A percentile compares a stretch with the other conserved stretches of the same genome.
phyloP scores from a whole-genome alignment of 495 filamentous ascomycete species.

The Neurospora sp. region DNA sequence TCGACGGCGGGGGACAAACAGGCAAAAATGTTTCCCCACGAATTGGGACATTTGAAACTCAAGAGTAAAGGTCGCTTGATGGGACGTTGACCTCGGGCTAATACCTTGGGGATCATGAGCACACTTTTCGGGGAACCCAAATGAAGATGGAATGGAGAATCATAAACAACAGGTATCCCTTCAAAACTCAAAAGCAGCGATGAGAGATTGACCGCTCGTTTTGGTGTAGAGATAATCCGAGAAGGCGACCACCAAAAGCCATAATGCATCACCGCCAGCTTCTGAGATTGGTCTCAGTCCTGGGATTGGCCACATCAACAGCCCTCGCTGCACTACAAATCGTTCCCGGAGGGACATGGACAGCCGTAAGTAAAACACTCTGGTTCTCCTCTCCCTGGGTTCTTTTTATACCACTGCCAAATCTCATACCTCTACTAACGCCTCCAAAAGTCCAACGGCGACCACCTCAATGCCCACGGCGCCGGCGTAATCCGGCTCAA shows the following conservation, averaged over 20 bases:
- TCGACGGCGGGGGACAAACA: background rate
- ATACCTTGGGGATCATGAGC: background rate
- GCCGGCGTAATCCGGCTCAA: slow-evolving; percentile 45
- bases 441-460: slow-evolving; percentile 29
- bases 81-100: background rate
- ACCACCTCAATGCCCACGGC: slow-evolving; percentile 55
- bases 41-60: background rate
- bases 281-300: background rate
- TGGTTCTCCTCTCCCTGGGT: background rate
- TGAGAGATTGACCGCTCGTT: background rate
- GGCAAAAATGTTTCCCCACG: background rate
- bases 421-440: background rate
- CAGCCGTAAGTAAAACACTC: slow-evolving; percentile 20
- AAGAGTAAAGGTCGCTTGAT: background rate
- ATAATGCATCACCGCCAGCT: background rate
- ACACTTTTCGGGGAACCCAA: background rate
- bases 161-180: background rate
- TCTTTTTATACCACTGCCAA: background rate
- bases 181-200: background rate
- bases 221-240: background rate
- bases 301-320: background rate
- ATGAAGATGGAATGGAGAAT: background rate
- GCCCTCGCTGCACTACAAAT: slow-evolving; percentile 21
- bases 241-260: background rate
- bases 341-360: slow-evolving; percentile 43